Conservation (phyloP, 306 rosid genomes). For the Castanopsis chinensis region DNA sequence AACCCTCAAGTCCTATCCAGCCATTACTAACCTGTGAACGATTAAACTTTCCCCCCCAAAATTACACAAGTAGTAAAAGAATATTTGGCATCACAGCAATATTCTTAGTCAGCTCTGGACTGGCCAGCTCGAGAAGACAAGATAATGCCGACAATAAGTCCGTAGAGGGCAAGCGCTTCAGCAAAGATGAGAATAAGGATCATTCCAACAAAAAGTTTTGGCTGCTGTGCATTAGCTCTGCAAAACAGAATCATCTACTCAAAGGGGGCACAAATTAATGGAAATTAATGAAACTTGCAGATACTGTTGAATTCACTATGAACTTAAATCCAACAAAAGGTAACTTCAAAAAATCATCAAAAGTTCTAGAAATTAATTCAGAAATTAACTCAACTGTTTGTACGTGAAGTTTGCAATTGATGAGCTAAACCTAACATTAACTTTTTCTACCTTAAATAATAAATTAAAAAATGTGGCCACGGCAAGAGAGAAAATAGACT, state of each 20-base stretch:
- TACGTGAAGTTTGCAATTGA: neutral
- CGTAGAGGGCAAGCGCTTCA: conserved; percentile 81
- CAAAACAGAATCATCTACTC: conserved; percentile 30
- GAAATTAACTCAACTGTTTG: neutral
- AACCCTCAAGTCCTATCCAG: conserved; percentile 32
- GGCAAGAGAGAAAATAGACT: no score
- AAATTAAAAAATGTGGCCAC: no score
- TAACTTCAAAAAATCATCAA: neutral
- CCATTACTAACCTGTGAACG: conserved; percentile 35
- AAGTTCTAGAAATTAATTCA: neutral
- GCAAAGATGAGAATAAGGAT: conserved; percentile 85
- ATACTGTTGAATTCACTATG: neutral
- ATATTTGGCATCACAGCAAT: conserved; percentile 33
- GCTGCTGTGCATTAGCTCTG: conserved; percentile 93
- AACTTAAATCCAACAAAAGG: neutral
- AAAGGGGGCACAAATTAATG: neutral
- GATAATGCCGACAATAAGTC: conserved; percentile 83
- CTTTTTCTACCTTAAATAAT: no score
- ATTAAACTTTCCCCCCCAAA: conserved; percentile 25
- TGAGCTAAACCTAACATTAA: neutral
- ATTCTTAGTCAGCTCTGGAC: conserved; percentile 74
- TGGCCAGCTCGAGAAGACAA: conserved; percentile 89
- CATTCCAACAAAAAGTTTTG: conserved; percentile 87
- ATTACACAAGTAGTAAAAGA: conserved; percentile 46
- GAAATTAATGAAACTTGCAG: neutral